Conservation (phyloP, 495 filamentous ascomycete genomes). For the Hypomontagnella monticulosa region DNA sequence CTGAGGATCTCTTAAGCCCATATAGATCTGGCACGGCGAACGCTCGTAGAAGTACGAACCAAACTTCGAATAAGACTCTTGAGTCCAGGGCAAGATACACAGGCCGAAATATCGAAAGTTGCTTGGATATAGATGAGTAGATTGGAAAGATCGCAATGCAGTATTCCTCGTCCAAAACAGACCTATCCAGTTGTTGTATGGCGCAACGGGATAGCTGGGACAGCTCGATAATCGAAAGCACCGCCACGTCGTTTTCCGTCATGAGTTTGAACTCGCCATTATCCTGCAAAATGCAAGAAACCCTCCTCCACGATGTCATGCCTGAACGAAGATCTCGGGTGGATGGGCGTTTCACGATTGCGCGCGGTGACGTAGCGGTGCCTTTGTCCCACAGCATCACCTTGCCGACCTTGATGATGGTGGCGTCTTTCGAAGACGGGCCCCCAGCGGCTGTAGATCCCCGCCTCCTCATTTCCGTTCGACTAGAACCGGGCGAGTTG, state of each 20-base stretch:
- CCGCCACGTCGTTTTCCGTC: slow-evolving; percentile 79
- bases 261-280: slow-evolving; percentile 94
- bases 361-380: slow-evolving; percentile 60
- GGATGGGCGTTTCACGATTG: slow-evolving; percentile 61
- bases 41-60: slow-evolving; percentile 92
- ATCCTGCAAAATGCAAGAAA: slow-evolving; percentile 93
- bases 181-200: slow-evolving; percentile 86
- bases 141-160: slow-evolving; percentile 93
- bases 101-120: slow-evolving; percentile 72
- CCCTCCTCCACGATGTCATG: slow-evolving; percentile 74
- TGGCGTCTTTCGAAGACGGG: slow-evolving; percentile 69
- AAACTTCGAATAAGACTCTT: slow-evolving; percentile 91
- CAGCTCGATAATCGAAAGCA: slow-evolving; percentile 86
- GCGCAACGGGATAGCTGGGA: slow-evolving; percentile 88
- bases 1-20: slow-evolving; percentile 57
- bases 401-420: slow-evolving; percentile 97
- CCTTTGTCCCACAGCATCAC: slow-evolving; percentile 89
- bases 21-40: slow-evolving; percentile 96
- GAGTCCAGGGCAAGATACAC: slow-evolving; percentile 89
- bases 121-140: slow-evolving; percentile 71
- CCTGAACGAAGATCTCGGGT: slow-evolving; percentile 55
- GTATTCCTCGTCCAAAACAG: slow-evolving; percentile 93
- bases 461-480: slow-evolving; percentile 72
- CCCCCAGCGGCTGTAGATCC: slow-evolving; percentile 64
- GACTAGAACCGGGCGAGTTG: slow-evolving; percentile 33